Percentiles rank a stretch among this genome's conserved stretches.
Conservation (phyloP, 352 stramenopile species). For the Phytopythium montanum region DNA sequence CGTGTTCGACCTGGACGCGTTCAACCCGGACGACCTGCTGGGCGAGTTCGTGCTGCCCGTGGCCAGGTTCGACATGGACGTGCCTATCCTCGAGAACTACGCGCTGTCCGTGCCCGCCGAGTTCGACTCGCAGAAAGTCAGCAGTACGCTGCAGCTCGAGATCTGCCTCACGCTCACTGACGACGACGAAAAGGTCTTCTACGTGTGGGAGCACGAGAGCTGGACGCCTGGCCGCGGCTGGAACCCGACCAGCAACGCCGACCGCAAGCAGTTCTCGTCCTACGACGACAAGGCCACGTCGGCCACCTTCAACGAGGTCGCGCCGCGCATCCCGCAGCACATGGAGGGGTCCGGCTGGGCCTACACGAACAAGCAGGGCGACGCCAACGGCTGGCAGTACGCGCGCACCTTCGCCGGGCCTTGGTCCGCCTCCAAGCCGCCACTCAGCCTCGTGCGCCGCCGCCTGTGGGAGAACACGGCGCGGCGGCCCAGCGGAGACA, state of each 20-base stretch:
- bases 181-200: conserved; percentile 33
- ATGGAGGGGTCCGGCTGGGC: conserved; percentile 47
- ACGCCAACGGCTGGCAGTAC: conserved; percentile 62
- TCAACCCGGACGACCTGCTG: conserved; percentile 66
- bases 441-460: conserved; percentile 56
- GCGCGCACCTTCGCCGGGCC: conserved; percentile 55
- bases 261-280: conserved; percentile 48
- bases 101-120: conserved; percentile 36
- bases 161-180: conserved; percentile 36
- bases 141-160: conserved; percentile 52
- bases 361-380: conserved; percentile 44
- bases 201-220: conserved; percentile 66
- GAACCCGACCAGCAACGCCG: conserved; percentile 36
- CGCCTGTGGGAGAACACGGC: conserved; percentile 74
- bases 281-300: conserved; percentile 49
- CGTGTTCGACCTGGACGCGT: conserved; percentile 64
- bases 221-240: conserved; percentile 47
- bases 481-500: conserved; percentile 13
- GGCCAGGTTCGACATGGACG: conserved; percentile 40
- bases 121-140: conserved; percentile 39
- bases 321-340: conserved; percentile 30
- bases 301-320: conserved; percentile 37
- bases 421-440: conserved; percentile 47
- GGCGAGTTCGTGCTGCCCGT: conserved; percentile 48
- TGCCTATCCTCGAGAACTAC: conserved; percentile 48